Evolutionary conservation across 192 early-diverging fungal genomes (phyloP).

Genomic region (Umbelopsis sp.): DNA sequence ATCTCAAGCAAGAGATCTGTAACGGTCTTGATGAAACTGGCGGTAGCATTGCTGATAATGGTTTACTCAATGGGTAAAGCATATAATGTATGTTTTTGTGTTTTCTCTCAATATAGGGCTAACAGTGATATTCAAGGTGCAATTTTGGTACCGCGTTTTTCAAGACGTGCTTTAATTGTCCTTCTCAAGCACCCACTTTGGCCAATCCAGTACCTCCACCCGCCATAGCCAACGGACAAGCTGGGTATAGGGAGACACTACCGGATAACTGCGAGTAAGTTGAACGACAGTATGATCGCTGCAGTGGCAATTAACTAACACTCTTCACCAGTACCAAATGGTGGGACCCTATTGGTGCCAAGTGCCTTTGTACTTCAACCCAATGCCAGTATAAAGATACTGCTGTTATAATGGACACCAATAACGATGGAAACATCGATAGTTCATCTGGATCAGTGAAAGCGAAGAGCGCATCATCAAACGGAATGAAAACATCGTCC

Average conservation of each 20-base stretch:
- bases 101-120: background rate
- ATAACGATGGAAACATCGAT: background rate
- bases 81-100: too few relatives aligned
- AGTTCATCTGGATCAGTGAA: background rate
- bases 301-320: background rate
- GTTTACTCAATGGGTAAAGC: constrained; percentile 35
- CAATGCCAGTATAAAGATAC: constrained; percentile 56
- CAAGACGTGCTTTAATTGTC: constrained; percentile 62
- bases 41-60: constrained; percentile 39
- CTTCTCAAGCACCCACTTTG: constrained; percentile 34
- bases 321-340: constrained; percentile 49
- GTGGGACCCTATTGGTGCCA: constrained; percentile 65
- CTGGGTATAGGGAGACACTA: constrained; percentile 42
- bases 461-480: background rate
- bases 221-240: constrained; percentile 23
- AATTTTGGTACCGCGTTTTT: constrained; percentile 46
- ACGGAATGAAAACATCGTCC: too few relatives aligned
- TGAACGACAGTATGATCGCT: background rate
- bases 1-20: constrained; percentile 63
- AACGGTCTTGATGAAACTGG: constrained; percentile 66
- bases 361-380: constrained; percentile 54
- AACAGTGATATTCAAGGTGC: constrained; percentile 28
- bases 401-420: constrained; percentile 5
- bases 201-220: constrained; percentile 46
- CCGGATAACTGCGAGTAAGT: constrained; percentile 60